Base-by-base conservation (phyloP, 1,284 basidiomycete species). In the Coniophora puteana region DNA sequence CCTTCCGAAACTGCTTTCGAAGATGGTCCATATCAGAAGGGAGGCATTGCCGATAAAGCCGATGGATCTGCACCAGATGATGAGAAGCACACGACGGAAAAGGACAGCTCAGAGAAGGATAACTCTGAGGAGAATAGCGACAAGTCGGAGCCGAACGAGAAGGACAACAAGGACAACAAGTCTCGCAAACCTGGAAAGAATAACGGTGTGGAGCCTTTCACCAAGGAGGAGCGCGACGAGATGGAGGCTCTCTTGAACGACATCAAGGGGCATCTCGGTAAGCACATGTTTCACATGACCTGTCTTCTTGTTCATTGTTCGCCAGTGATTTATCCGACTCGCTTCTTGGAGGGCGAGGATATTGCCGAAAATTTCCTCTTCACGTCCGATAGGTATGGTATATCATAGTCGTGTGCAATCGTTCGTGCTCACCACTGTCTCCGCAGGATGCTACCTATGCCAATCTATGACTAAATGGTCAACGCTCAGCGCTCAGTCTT, bases 361-460 rank as follows among this genome's bases (percentile, higher is more conserved):
- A 71, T 80, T 4, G 79, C 82, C 3, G 85, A 91, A 52, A 93
- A 94, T 59, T 95, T 96, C 71, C 67, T 97, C 49, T 94, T 93
- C 66, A 89, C 89, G 57, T 78, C 89, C 29, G 92, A 95, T 59
- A 77, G 82, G 78, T 85, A 49, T 47, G 71, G 55, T 14, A 10
- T 4, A 41, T 47, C 24, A 27, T 37, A 18, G 20, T 36, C n/a
- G 16, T 21, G 30, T 4, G 41, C 32, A 4, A 25, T 28, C 26
- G 4, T 26, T 24, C 28, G 8, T 45, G 10, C 34, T 53, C 29
- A 48, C 26, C 27, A 36, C 29, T 20, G 37, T 20, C 12, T 22
- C 30, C 40, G n/a, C 16, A 69, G 68, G 48, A 41, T 81, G 28
- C 38, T 80, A 44, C 78, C 78, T 10, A 59, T 81, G 29, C 77